Conservation (phyloP, 2,329 filamentous ascomycete species). For the Sordariomycetes sp. region DNA sequence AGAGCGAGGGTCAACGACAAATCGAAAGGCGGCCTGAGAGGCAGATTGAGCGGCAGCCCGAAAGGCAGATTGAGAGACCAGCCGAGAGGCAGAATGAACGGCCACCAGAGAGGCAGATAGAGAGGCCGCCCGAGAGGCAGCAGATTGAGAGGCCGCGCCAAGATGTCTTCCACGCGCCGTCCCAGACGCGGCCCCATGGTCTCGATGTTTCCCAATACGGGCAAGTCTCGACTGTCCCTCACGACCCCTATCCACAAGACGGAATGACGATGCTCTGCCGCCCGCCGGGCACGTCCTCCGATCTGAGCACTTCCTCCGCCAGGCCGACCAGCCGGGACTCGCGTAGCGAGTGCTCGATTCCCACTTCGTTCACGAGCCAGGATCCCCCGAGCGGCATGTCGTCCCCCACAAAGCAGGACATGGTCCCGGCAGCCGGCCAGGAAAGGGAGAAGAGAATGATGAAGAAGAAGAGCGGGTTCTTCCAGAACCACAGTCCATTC, state of each 20-base stretch:
- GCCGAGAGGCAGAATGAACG: background rate
- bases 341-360: slow-evolving; percentile 69
- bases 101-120: slow-evolving; percentile 1
- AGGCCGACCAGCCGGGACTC: slow-evolving; percentile 78
- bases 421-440: slow-evolving; percentile 30
- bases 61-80: slow-evolving; percentile 1
- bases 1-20: background rate
- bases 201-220: slow-evolving; percentile 39
- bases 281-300: slow-evolving; percentile 44
- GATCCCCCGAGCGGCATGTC: slow-evolving; percentile 63
- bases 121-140: background rate
- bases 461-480: slow-evolving; percentile 72
- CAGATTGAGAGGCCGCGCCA: slow-evolving; percentile 9
- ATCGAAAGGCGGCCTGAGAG: slow-evolving; percentile 1
- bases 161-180: slow-evolving; percentile 5
- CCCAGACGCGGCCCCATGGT: slow-evolving; percentile 1
- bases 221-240: slow-evolving; percentile 58
- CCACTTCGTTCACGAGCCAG: slow-evolving; percentile 77
- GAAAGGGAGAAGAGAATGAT: slow-evolving; percentile 60
- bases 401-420: slow-evolving; percentile 59
- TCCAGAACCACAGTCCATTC: slow-evolving; percentile 88
- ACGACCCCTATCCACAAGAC: slow-evolving; percentile 88
- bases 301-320: slow-evolving; percentile 45
- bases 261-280: slow-evolving; percentile 97
- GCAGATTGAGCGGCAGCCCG: background rate